Base-by-base conservation (phyloP, 805 yeast genomes). In the Pichia manshurica region DNA sequence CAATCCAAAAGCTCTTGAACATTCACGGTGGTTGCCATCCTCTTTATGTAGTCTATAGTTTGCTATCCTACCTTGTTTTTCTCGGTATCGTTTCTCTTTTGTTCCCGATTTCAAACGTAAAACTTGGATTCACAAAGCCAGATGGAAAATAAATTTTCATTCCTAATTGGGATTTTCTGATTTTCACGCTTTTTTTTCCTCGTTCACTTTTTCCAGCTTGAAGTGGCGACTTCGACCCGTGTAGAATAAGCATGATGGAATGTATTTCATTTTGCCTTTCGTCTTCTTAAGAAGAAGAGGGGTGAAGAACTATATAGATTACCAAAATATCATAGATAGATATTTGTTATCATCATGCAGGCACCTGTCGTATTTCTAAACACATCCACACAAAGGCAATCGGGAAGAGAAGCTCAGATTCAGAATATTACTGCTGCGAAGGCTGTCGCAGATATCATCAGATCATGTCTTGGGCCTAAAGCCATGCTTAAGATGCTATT, bases 341-440 rank as follows among this genome's bases (percentile, higher is more conserved):
- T 9, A 5, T 19, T 33, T 9, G 10, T 3, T 25, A 19, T 20
- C 19, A 52, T 16, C 40, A 82, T 82, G 87, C 91, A 85, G 69
- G 91, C 93, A 34, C 93, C 93, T 41, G 91, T 84, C 42, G 87
- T 84, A 54, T 81, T 82, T 58, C 75, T 84, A 81, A 84, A 91
- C 73, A 85, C 97, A 23, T 78, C 87, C 44, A 85, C 90, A 53
- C 95, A 88, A 64, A 82, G 99, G 62, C 96, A 93, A 64, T 82
- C 89, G 34, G 99, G 99, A 40, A 88, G 98, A 57, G 89, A 89
- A 66, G 99, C 99, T 2, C 99, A 93, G 70, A 77, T 87, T 53
- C 87, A 96, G 53, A 95, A 93, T 64, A 91, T 93, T 70, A 88
- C 97, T 5, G 99, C 99, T 4, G 99, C 99, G n/a, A 93, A 93